Conservation (phyloP, 805 yeast genomes). For the Metschnikowia peoriensis region DNA sequence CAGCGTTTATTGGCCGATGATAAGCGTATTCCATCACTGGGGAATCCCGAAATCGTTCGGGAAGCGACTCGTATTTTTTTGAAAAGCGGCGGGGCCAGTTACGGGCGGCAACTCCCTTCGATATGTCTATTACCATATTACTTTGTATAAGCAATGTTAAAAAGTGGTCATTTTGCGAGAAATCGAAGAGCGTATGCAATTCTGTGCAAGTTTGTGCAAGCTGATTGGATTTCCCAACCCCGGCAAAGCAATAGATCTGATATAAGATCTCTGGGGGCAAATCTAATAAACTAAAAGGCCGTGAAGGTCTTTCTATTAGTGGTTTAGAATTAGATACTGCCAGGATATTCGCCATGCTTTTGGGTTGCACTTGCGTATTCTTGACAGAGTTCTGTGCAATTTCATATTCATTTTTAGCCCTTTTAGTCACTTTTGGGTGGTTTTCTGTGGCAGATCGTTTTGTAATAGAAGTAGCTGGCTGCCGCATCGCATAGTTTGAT, state of each 20-base stretch:
- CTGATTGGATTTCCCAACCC: slow-evolving; percentile 23
- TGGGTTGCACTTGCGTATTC: too few relatives aligned
- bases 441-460: background rate
- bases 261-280: slow-evolving; percentile 46
- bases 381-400: too few relatives aligned
- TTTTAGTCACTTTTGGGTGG: background rate
- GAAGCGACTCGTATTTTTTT: slow-evolving; percentile 4
- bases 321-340: background rate
- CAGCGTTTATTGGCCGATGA: slow-evolving; percentile 3
- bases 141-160: slow-evolving; percentile 22
- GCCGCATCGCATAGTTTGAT: background rate
- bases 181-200: slow-evolving; percentile 26
- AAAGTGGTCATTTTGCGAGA: slow-evolving; percentile 10
- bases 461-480: background rate
- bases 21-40: background rate
- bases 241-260: slow-evolving; percentile 37
- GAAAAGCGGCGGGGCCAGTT: slow-evolving; percentile 5
- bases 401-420: background rate
- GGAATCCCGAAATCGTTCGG: background rate
- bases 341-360: too few relatives aligned
- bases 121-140: slow-evolving; percentile 23
- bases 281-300: slow-evolving; percentile 21
- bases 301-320: background rate
- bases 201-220: slow-evolving; percentile 35
- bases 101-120: slow-evolving; percentile 14